Evolutionary conservation across 345 rosid genomes (phyloP).

Genomic region (Erysimum cheiranthoides): DNA sequence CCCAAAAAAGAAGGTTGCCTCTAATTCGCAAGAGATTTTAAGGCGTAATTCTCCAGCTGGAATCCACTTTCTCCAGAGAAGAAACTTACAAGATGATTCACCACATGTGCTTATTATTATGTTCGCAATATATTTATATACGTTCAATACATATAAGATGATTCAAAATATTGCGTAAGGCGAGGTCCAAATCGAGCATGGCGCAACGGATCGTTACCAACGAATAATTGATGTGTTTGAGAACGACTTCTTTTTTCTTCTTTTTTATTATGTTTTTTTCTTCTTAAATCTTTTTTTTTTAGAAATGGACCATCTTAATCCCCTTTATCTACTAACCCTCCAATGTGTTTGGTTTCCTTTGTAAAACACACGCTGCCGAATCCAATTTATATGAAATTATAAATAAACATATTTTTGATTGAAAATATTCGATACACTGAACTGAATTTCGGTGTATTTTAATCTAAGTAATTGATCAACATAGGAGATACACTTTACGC

Average conservation of each 20-base stretch:
- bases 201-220: neutral
- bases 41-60: constrained; percentile 6
- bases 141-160: neutral
- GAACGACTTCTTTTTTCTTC: constrained; percentile 2
- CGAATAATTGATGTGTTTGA: neutral
- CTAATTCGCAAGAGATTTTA: constrained; percentile 1
- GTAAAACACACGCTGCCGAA: neutral
- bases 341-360: constrained; percentile 24
- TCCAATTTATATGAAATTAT: neutral
- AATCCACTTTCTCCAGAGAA: constrained; percentile 9
- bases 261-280: neutral
- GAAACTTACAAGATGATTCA: constrained; percentile 4
- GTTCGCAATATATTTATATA: no score
- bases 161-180: neutral
- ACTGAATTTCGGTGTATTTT: neutral
- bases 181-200: neutral
- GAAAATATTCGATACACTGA: neutral
- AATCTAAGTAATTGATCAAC: neutral
- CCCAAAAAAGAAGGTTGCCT: neutral
- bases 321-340: constrained; percentile 2
- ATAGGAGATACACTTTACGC: neutral
- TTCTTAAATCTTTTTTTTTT: neutral
- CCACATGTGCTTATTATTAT: neutral
- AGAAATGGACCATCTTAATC: neutral
- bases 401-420: neutral